phyloP scores from a whole-genome alignment of 225 moss, liverwort and hornwort genomes.

The Anthoceros angustus region DNA sequence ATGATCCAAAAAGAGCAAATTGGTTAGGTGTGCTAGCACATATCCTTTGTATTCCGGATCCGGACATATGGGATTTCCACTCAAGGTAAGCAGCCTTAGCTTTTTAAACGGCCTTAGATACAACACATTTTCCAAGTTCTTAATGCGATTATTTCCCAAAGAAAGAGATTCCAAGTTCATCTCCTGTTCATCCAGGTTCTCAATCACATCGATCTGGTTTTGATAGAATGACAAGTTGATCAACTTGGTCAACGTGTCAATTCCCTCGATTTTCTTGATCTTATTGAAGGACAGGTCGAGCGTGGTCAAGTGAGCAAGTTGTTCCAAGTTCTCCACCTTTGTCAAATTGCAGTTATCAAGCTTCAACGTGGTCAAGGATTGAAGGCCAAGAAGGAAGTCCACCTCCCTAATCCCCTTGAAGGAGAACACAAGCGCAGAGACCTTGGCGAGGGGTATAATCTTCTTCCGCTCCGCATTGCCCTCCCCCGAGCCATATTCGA shows the following conservation, averaged over 20 bases:
- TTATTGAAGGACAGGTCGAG: conserved; percentile 89
- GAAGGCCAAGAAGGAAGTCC: conserved; percentile 56
- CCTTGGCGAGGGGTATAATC: conserved; percentile 46
- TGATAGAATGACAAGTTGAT: conserved; percentile 57
- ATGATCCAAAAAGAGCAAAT: conserved; percentile 78
- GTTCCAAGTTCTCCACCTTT: conserved; percentile 43
- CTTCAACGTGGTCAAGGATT: conserved; percentile 44
- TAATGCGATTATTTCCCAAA: conserved; percentile 66
- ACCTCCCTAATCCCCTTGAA: conserved; percentile 54
- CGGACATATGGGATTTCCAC: conserved; percentile 77
- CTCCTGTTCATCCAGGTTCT: conserved; percentile 64
- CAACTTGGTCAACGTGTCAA: conserved; percentile 51
- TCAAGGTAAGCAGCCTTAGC: conserved; percentile 56
- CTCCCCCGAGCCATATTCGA: conserved; percentile 52
- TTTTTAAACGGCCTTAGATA: conserved; percentile 65
- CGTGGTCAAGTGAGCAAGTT: conserved; percentile 43
- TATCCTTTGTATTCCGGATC: conserved; percentile 65
- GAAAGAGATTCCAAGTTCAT: conserved; percentile 43
- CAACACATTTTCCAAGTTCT: conserved; percentile 67
- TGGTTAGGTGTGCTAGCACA: conserved; percentile 58
- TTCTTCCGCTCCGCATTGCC: conserved; percentile 56
- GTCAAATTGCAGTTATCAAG: conserved; percentile 65
- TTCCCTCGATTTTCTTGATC: conserved; percentile 67
- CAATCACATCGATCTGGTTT: conserved; percentile 55
- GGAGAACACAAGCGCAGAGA: conserved; percentile 61